Evolutionary conservation across 2,329 filamentous ascomycete species (phyloP), one percentile per base, ranked within the genome.

Genomic region (Colletotrichum karsti): DNA sequence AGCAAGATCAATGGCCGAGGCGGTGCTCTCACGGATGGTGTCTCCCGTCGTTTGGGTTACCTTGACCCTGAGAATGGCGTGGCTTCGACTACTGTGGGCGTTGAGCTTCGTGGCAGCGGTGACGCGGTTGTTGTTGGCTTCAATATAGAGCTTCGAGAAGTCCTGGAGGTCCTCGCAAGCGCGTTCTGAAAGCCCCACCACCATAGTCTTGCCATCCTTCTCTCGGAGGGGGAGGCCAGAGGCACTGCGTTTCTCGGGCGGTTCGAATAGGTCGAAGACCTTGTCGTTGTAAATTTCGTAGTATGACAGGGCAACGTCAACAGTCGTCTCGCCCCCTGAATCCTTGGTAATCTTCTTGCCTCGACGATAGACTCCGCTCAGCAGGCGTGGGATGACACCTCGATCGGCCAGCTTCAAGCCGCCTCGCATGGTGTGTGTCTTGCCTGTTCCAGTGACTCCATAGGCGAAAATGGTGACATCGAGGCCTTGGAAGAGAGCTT

Each of bases 251-350:
- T 94, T 97, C 78, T 98, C 95, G 0, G 91, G 92, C 0, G 94
- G 85, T 77, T 97, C 93, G 72, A 98, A 93, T 33, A 98, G 84
- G 77, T 98, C 95, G 75, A 91, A 97, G 20, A 97, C 94, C 77
- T 95, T 95, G 83, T 98, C 95, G 78, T 97, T 97, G 81, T 98
- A 98, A 72, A 98, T 97, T 78, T 98, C 95, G 81, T 97, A 97
- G 81, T 98, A 98, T 28, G 93, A 95, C 75, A 98, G 86, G 12
- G 89, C 85, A 15, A 97, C 93, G 8, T 89, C 83, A 22, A 97
- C 93, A 2, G 83, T 85, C 0, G 91, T 95, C 57, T 89, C 83
- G 10, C 91, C 93, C 5, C 86, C 84, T 2, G 90, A 88, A 74
- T 97, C 94, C 79, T 95, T 96, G 71, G 89, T 87, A 18, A 96